Conservation (phyloP, 1,139 yeast genomes). For the Suhomyces guaymorum region DNA sequence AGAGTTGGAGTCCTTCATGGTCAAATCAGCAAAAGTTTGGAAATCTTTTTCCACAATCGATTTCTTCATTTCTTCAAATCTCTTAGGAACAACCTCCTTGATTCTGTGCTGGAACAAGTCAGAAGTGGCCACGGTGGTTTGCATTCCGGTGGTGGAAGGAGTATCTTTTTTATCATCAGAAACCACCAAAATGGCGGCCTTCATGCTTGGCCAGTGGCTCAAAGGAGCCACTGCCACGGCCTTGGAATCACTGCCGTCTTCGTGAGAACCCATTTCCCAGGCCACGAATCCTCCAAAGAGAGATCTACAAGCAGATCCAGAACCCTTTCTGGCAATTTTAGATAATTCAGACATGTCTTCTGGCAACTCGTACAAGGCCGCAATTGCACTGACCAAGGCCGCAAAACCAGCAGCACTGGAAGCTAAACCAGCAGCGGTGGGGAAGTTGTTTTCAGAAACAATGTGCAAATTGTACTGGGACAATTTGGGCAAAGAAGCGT, state of each 20-base stretch:
- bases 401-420: constrained; percentile 99
- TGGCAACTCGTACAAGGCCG: constrained; percentile 78
- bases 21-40: constrained; percentile 76
- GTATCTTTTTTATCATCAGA: constrained; percentile 93
- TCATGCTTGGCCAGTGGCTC: constrained; percentile 89
- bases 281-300: constrained; percentile 97
- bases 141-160: constrained; percentile 96
- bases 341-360: constrained; percentile 81
- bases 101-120: constrained; percentile 81
- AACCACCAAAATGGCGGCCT: constrained; percentile 89
- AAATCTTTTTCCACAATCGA: constrained; percentile 75
- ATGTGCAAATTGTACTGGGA: constrained; percentile 71
- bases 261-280: constrained; percentile 89
- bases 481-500: constrained; percentile 57
- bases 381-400: constrained; percentile 85
- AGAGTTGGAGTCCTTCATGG: constrained; percentile 95
- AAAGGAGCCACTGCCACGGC: constrained; percentile 89
- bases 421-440: constrained; percentile 98
- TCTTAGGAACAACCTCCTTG: constrained; percentile 74
- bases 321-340: constrained; percentile 94
- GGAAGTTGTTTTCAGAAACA: constrained; percentile 94
- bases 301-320: constrained; percentile 97
- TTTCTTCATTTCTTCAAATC: constrained; percentile 79
- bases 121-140: constrained; percentile 85
- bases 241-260: constrained; percentile 82